Evolutionary conservation across 441 rosid genomes (phyloP), one percentile per base, ranked within the genome.

Genomic region (Erodium moschatum): DNA sequence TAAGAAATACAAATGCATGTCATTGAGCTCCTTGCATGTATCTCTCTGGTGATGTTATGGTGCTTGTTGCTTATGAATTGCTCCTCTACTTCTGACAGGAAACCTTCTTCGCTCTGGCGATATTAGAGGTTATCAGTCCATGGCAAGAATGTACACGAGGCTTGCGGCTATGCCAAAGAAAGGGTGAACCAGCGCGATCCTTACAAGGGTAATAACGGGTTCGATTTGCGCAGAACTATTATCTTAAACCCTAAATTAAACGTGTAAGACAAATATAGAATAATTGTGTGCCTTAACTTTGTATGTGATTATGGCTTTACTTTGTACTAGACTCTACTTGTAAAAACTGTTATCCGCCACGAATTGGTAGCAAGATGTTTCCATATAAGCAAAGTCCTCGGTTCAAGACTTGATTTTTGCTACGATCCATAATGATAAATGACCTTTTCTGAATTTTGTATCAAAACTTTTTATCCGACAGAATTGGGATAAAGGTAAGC

Each of bases 91-190:
- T 67, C 62, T 61, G 64, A 16, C 80, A 89, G 99, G 97, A 44
- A 94, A 94, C 75, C 97, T 94, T 63, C 84, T 94, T n/a, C 89
- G 99, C 1, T 87, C 97, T 6, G 97, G 99, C 6, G 99, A 94
- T 60, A 75, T 83, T 61, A 87, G 97, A 81, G 99, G 97, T 24
- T 91, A 78, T 76, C 93, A 88, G 70, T 94, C 99, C 48, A 91
- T 93, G 98, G 96, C 97, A 44, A 85, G 87, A 69, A 93, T 93
- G 98, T 93, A 93, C 70, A 89, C 98, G 6, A 89, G 95, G 73
- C 95, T 94, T 5, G 97, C 99, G 0, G 99, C 99, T 11, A 80
- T 87, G 79, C 96, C 96, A 16, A 91, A 88, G 83, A 94, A 89
- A 75, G 96, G 97, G 50, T 91, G 86, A 93, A 18, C 40, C 19